Evolutionary conservation across 352 stramenopile genomes (phyloP).

Genomic region (Phytophthora tentaculata): DNA sequence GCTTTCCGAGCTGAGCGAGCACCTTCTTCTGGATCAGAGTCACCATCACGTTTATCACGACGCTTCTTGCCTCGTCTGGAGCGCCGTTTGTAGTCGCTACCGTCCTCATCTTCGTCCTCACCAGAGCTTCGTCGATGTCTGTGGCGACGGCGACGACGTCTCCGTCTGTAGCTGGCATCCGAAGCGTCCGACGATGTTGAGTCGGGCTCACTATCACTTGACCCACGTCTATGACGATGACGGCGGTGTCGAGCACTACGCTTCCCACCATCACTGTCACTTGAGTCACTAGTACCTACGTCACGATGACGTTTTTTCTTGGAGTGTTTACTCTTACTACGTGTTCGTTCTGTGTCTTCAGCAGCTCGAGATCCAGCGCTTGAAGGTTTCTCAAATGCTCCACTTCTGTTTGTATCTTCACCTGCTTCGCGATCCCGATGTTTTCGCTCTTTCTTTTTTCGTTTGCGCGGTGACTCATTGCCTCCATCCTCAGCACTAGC

Average conservation of each 20-base stretch:
- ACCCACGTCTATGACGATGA: slow-evolving; percentile 34
- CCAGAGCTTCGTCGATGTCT: slow-evolving; percentile 54
- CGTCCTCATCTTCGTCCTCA: slow-evolving; percentile 61
- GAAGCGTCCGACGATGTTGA: slow-evolving; percentile 61
- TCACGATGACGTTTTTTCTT: slow-evolving; percentile 60
- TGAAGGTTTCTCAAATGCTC: slow-evolving; percentile 16
- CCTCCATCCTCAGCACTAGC: slow-evolving; percentile 34
- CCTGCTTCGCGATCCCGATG: slow-evolving; percentile 41
- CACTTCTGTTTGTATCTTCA: slow-evolving; percentile 19
- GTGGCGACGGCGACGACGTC: slow-evolving; percentile 49
- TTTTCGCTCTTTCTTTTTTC: slow-evolving; percentile 68
- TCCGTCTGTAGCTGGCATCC: slow-evolving; percentile 44
- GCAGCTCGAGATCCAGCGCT: slow-evolving; percentile 25
- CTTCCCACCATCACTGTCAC: slow-evolving; percentile 45
- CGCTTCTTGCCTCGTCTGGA: slow-evolving; percentile 46
- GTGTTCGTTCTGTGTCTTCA: slow-evolving; percentile 41
- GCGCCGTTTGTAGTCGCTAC: slow-evolving; percentile 58
- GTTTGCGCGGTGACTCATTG: slow-evolving; percentile 62
- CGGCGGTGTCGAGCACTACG: slow-evolving; percentile 35
- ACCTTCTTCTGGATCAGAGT: slow-evolving; percentile 40
- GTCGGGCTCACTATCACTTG: slow-evolving; percentile 57
- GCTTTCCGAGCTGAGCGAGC: slow-evolving; percentile 38
- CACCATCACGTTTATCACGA: slow-evolving; percentile 42
- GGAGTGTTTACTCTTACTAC: slow-evolving; percentile 49
- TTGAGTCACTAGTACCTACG: slow-evolving; percentile 51